Conservation (phyloP, 192 early-diverging fungal species). For the Podochytrium sp. region DNA sequence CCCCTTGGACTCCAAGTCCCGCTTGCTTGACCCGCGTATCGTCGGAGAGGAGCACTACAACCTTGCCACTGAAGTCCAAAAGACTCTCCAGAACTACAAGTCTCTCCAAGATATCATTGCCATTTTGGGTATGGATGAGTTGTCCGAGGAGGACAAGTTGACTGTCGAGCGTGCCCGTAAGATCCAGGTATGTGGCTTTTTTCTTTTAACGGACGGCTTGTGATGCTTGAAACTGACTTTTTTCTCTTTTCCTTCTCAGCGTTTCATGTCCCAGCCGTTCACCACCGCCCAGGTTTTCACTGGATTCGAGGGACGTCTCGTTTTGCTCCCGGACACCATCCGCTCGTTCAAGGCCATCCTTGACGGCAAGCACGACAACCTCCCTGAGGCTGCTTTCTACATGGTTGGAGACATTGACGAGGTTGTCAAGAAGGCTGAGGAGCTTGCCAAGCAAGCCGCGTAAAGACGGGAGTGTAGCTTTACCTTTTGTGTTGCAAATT, state of each 20-base stretch:
- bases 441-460: slow-evolving; percentile 68
- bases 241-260: too few relatives aligned
- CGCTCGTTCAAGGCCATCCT: slow-evolving; percentile 97
- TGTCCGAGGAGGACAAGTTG: slow-evolving; percentile 98
- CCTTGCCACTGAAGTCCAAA: slow-evolving; percentile 90
- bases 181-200: slow-evolving; percentile 68
- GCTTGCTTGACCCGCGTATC: slow-evolving; percentile 96
- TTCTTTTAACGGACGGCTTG: not conserved
- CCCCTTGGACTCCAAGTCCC: slow-evolving; percentile 97
- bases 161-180: slow-evolving; percentile 99
- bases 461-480: too few relatives aligned
- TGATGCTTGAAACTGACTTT: not conserved
- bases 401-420: slow-evolving; percentile 98
- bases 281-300: slow-evolving; percentile 96
- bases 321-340: slow-evolving; percentile 84
- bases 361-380: slow-evolving; percentile 92
- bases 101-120: slow-evolving; percentile 99
- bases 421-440: slow-evolving; percentile 87
- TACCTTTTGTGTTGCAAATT: too few relatives aligned
- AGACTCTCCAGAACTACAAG: slow-evolving; percentile 98
- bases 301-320: slow-evolving; percentile 95
- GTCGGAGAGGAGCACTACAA: slow-evolving; percentile 95
- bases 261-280: slow-evolving; percentile 99
- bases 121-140: slow-evolving; percentile 99
- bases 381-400: slow-evolving; percentile 97